Percentiles rank a stretch among this genome's conserved stretches.
phyloP scores from a whole-genome alignment of 1,139 yeast species.

The Pichia sp. region DNA sequence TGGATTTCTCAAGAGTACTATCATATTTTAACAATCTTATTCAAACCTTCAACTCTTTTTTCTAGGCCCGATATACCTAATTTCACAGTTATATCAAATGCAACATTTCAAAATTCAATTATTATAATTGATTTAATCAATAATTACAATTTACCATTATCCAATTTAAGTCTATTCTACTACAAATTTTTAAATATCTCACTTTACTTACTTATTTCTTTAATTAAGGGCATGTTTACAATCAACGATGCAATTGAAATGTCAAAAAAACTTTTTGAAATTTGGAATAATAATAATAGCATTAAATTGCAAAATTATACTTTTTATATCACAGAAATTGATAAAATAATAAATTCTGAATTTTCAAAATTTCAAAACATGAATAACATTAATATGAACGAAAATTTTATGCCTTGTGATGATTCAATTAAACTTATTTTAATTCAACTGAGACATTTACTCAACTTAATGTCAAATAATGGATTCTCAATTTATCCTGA shows the following conservation, averaged over 20 bases:
- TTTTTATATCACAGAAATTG: background rate
- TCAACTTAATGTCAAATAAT: background rate
- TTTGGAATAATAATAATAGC: constrained; percentile 7
- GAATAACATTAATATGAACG: background rate
- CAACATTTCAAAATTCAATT: constrained; percentile 10
- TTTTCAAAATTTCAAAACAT: background rate
- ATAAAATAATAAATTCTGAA: background rate
- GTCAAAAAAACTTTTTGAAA: constrained; percentile 2
- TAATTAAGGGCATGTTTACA: constrained; percentile 9
- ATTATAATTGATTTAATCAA: constrained; percentile 6
- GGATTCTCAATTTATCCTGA: constrained; percentile 5
- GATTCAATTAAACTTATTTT: background rate
- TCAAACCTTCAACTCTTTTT: constrained; percentile 41
- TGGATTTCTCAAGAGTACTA: constrained; percentile 44
- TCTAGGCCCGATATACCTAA: constrained; percentile 28
- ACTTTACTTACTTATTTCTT: constrained; percentile 2
- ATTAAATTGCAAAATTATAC: background rate
- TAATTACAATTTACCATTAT: background rate
- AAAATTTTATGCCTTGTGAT: background rate
- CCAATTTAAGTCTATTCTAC: background rate
- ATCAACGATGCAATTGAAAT: constrained; percentile 2
- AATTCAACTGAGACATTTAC: background rate
- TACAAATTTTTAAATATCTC: constrained; percentile 6
- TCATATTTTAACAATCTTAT: constrained; percentile 37
- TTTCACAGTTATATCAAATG: constrained; percentile 13